Evolutionary conservation across 176 grass and related monocot genomes (phyloP).

Genomic region (Hordeum vulgare): MorexV3_pseudomolecules_assembly NC_058523.1:472408143-472408642

Average conservation of each 20-base stretch:
- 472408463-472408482: background rate
- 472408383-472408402: background rate
- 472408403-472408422: background rate
- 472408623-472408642: too few species aligned
- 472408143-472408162: conserved; percentile 22
- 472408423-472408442: background rate
- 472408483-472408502: background rate
- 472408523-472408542: too few species aligned
- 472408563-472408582: too few species aligned
- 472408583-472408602: too few species aligned
- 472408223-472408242: background rate
- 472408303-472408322: background rate
- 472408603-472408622: too few species aligned
- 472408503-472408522: background rate
- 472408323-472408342: background rate
- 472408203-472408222: conserved; percentile 22
- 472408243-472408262: too few species aligned
- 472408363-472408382: background rate
- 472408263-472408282: too few species aligned
- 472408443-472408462: background rate
- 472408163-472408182: conserved; percentile 27
- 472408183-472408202: conserved; percentile 36
- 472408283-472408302: background rate
- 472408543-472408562: too few species aligned
- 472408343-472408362: background rate